These are phyloP conservation scores for Deinandra increscens DNA, from an alignment of 129 eudicot genomes.

Conservation along the genomic window DNA sequence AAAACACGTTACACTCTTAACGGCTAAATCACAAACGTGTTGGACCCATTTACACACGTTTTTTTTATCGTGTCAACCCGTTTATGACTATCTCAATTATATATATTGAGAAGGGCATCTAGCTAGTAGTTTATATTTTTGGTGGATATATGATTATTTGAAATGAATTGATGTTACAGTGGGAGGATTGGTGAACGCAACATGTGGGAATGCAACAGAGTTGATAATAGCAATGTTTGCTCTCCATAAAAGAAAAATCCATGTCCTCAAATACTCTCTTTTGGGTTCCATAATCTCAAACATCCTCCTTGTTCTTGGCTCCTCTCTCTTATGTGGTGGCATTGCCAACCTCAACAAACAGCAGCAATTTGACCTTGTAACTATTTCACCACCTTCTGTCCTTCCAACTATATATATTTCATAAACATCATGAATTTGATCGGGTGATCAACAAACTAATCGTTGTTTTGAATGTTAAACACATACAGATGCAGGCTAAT, in stretches of 20 bases:
- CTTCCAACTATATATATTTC: too few relatives aligned
- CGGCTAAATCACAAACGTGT: too few relatives aligned
- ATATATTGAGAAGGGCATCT: too few relatives aligned
- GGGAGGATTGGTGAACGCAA: conserved; percentile 94
- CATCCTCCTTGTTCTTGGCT: conserved; percentile 89
- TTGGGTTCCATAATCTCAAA: conserved; percentile 85
- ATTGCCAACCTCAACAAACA: conserved; percentile 60
- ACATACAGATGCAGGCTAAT: conserved; percentile 74
- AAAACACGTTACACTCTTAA: too few relatives aligned
- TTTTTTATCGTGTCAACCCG: too few relatives aligned
- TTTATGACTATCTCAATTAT: too few relatives aligned
- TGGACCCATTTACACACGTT: too few relatives aligned
- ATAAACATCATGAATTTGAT: too few relatives aligned
- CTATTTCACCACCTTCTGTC: not conserved
- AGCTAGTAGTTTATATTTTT: not conserved
- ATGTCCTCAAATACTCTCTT: conserved; percentile 75
- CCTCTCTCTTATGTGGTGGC: conserved; percentile 87
- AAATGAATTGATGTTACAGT: conserved; percentile 36
- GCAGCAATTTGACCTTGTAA: conserved; percentile 76
- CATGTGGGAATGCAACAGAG: conserved; percentile 98
- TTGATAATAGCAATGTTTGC: conserved; percentile 89
- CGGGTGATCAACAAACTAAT: too few relatives aligned
- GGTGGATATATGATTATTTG: not conserved
- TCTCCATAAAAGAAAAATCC: conserved; percentile 55
- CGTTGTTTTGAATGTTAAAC: not conserved